A percentile compares a stretch with the other conserved stretches of the same genome.
Conservation (phyloP, 257 asterid species). For the Solanum tacnaense region DNA sequence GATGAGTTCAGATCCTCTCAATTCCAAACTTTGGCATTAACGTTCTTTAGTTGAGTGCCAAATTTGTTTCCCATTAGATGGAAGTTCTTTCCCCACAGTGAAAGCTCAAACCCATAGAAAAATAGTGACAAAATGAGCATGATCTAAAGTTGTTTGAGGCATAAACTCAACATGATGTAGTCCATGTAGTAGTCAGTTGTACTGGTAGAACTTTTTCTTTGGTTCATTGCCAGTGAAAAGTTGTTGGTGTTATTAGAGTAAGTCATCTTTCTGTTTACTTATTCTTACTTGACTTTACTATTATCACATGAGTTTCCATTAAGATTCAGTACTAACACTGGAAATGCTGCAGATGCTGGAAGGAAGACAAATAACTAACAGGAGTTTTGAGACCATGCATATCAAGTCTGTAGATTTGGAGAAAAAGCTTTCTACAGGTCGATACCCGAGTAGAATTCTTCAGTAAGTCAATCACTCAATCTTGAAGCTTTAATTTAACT, state of each 20-base stretch:
- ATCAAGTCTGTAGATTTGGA: constrained; percentile 38
- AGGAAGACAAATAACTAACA: constrained; percentile 13
- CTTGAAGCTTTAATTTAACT: background rate
- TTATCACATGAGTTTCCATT: background rate
- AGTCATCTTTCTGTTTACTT: background rate
- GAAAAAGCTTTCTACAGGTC: constrained; percentile 31
- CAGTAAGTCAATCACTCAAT: constrained; percentile 25
- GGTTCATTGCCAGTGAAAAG: background rate
- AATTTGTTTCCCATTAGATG: background rate
- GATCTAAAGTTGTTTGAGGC: background rate
- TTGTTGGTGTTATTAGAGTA: background rate
- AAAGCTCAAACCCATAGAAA: background rate
- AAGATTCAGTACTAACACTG: background rate
- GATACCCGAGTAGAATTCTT: constrained; percentile 37
- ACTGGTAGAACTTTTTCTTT: background rate
- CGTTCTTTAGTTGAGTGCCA: background rate
- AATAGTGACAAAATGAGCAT: background rate
- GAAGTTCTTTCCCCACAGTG: background rate
- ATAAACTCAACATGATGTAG: background rate
- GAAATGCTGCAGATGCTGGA: constrained; percentile 33
- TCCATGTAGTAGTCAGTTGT: background rate
- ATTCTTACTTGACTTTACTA: background rate
- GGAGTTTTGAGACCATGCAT: constrained; percentile 16
- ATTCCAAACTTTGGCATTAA: background rate
- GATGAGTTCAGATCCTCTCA: background rate